A percentile compares a stretch with the other conserved stretches of the same genome.
Conservation (phyloP, 106 monocot genomes). For the Dactylorhiza incarnata region DNA sequence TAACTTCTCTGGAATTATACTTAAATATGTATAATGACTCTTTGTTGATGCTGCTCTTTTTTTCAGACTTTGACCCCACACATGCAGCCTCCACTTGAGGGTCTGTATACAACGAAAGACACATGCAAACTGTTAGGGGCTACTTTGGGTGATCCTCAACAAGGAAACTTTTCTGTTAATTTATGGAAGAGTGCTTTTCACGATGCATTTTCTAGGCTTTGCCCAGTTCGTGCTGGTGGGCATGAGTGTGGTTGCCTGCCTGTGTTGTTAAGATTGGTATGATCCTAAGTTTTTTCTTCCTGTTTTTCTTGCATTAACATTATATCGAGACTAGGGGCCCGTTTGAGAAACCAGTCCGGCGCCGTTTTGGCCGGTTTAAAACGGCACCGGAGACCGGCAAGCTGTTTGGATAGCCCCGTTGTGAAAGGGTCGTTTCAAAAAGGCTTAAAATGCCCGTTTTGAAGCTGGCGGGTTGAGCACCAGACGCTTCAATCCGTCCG, state of each 20-base stretch:
- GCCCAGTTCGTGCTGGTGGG: slow-evolving; percentile 74
- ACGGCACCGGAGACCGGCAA: no score
- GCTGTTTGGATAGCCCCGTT: no score
- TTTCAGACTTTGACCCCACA: slow-evolving; percentile 77
- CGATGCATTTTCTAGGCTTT: slow-evolving; percentile 73
- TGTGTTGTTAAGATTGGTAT: slow-evolving; percentile 74
- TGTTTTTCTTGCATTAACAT: no score
- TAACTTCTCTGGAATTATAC: background rate
- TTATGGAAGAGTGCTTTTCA: slow-evolving; percentile 85
- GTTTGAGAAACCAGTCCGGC: no score
- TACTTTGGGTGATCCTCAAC: slow-evolving; percentile 52
- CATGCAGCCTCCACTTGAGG: slow-evolving; percentile 75
- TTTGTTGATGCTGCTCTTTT: background rate
- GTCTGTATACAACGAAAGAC: slow-evolving; percentile 23
- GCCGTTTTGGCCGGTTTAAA: no score
- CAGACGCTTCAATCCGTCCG: no score
- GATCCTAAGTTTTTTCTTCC: background rate
- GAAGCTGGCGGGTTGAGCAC: no score
- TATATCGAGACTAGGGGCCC: no score
- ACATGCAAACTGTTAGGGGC: slow-evolving; percentile 36
- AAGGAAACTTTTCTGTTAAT: slow-evolving; percentile 71
- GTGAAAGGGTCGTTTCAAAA: no score
- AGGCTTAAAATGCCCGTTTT: no score
- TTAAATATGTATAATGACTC: background rate
- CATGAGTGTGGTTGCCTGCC: slow-evolving; percentile 98